Conservation (phyloP, 2,329 filamentous ascomycete genomes). For the Gaeumannomyces sp. region DNA sequence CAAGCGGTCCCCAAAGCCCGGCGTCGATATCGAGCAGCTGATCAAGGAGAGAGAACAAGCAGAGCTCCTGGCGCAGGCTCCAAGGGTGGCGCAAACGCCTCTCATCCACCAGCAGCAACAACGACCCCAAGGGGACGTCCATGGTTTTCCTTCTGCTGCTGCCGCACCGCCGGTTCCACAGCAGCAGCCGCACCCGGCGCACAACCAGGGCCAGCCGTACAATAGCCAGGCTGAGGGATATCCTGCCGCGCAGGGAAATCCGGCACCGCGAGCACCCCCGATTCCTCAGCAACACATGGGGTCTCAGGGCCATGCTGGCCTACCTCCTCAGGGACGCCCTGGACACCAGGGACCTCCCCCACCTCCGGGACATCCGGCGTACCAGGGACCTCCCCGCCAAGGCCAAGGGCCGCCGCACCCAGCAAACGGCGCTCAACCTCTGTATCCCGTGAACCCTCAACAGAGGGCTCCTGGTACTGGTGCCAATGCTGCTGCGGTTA, state of each 20-base stretch:
- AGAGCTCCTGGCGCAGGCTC: background rate
- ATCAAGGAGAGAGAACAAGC: conserved; percentile 6
- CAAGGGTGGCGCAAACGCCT: background rate
- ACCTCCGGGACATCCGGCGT: background rate
- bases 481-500: background rate
- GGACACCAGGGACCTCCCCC: too few relatives aligned
- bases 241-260: background rate
- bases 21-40: conserved; percentile 2
- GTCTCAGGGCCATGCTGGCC: too few relatives aligned
- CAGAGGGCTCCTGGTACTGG: background rate
- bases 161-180: too few relatives aligned
- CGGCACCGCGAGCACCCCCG: background rate
- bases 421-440: background rate
- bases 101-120: background rate
- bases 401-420: too few relatives aligned
- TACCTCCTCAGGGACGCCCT: too few relatives aligned
- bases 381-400: background rate
- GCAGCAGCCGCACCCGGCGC: background rate
- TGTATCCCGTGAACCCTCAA: background rate
- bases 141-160: background rate
- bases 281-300: background rate
- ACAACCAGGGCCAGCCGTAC: background rate
- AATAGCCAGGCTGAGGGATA: background rate
- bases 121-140: too few relatives aligned
- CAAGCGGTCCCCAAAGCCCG: conserved; percentile 4